These are phyloP conservation scores for Chamaecrista fasciculata DNA, from an alignment of 306 rosid genomes.

Conservation along the genomic window DNA sequence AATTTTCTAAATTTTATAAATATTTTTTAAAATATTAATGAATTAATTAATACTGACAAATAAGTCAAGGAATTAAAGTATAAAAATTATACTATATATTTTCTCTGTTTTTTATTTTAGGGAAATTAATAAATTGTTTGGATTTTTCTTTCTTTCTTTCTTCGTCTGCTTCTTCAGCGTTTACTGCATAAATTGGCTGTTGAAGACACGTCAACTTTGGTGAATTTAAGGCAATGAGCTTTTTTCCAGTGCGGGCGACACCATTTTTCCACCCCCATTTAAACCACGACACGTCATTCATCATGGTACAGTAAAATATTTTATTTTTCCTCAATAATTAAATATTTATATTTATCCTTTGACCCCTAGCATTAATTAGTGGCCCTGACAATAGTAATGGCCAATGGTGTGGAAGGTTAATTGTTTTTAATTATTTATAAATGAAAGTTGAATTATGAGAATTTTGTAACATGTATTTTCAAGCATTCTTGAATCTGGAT, in stretches of 20 bases:
- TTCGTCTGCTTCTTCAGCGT: conserved; percentile 4
- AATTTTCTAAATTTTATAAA: no score
- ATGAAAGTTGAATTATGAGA: no score
- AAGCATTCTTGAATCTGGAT: no score
- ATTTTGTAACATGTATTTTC: no score
- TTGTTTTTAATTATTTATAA: no score
- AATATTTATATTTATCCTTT: neutral
- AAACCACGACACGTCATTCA: neutral
- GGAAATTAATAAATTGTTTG: no score
- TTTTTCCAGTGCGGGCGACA: neutral
- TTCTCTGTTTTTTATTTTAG: no score
- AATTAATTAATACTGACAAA: no score
- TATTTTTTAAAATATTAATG: no score
- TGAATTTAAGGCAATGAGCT: conserved; percentile 31
- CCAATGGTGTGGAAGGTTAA: neutral
- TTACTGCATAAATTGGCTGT: no score
- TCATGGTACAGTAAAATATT: neutral
- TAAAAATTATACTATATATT: no score
- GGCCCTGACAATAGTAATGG: neutral
- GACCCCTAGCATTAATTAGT: neutral
- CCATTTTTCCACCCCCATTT: neutral
- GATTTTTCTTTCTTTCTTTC: neutral
- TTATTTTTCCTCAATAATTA: neutral
- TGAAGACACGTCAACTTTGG: conserved; percentile 37
- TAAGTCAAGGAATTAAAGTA: no score